Evolutionary conservation across 176 grass and related monocot genomes (phyloP).

Genomic region (Musa beccarii): DNA sequence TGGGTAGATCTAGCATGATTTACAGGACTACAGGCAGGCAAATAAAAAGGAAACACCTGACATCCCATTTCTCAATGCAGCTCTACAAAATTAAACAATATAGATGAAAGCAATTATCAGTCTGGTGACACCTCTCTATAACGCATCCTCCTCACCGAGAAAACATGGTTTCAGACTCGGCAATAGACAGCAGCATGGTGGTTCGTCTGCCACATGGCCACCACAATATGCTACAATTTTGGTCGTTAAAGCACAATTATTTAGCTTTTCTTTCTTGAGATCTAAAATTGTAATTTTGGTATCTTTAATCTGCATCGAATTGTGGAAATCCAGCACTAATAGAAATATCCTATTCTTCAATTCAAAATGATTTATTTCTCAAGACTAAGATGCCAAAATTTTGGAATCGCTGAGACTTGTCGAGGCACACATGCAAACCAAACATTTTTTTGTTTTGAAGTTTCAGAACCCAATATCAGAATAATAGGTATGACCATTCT

Average conservation of each 20-base stretch:
- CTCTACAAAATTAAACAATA: constrained; percentile 40
- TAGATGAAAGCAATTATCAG: constrained; percentile 47
- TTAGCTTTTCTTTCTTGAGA: neutral
- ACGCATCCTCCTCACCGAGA: neutral
- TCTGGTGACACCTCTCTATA: constrained; percentile 27
- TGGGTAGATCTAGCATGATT: constrained; percentile 88
- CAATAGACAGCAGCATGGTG: neutral
- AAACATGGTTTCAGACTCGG: neutral
- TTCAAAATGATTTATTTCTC: neutral
- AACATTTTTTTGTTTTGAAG: neutral
- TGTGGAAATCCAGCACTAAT: neutral
- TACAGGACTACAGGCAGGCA: constrained; percentile 74
- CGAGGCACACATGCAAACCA: neutral
- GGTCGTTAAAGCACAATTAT: neutral
- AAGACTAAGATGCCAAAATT: neutral
- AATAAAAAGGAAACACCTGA: constrained; percentile 48
- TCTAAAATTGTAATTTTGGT: neutral
- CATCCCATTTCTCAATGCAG: constrained; percentile 58
- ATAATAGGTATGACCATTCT: no score
- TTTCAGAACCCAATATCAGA: neutral
- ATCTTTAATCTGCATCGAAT: neutral
- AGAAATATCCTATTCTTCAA: neutral
- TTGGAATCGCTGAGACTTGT: neutral
- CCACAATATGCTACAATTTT: neutral
- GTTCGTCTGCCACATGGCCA: no score